Base-by-base conservation (phyloP, 768 basidiomycete species). In the Tricholoma flavovirens region DNA sequence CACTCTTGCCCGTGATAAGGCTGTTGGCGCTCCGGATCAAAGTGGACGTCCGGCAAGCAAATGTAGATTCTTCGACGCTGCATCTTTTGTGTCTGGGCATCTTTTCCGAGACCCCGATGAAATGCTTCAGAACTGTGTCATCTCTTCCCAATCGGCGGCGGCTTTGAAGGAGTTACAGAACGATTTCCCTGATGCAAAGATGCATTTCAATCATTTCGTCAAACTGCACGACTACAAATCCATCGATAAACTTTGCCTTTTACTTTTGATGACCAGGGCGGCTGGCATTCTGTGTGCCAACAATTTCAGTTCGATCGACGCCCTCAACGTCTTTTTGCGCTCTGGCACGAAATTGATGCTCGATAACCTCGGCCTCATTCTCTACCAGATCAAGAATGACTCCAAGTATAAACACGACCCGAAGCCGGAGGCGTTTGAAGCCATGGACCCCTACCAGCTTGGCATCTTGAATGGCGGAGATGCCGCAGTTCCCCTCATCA, bases 181-280 rank as follows among this genome's bases (percentile, higher is more conserved):
- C 21, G 56, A 51, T 29, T 45, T 51, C 21, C 45, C 54, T 3
- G 7, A 46, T 17, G 55, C 54, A 12, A 45, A 45, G 11, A 42
- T 64, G 8, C 58, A 63, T 48, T 65, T 66, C 62, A 67, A 56
- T 35, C 65, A 69, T 52, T 63, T 65, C 15, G 29, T 50, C 49
- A 32, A 50, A 33, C 10, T 48, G 45, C 50, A 51, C 22, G 49
- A 56, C 15, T 8, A 15, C 22, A 43, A 35, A 19, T 19, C 49
- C 11, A 56, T 56, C 11, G 49, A 56, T 30, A 40, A 30, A 5
- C 17, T 11, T 2, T 43, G 21, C 6, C 49, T 56, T 19, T 17
- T 56, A 9, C 36, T 56, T 4, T 17, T 56, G 8, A 24, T 19
- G 24, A 38, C 19, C 26, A 21, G 55, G 52, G 55, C 50, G 21